phyloP scores from a whole-genome alignment of 805 yeast species.

The Pichia membranifaciens region DNA sequence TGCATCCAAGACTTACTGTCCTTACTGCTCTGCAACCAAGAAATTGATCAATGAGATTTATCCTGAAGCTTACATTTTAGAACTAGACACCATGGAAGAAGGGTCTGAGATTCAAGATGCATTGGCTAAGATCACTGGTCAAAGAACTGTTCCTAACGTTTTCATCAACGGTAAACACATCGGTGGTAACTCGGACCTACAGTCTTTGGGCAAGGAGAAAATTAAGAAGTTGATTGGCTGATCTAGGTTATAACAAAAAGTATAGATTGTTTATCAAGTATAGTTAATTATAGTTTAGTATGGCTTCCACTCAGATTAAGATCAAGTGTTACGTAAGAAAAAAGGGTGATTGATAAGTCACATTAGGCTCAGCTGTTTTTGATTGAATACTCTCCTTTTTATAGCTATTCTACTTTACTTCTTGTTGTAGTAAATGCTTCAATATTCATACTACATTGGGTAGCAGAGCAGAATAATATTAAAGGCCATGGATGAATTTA shows the following conservation, averaged over 20 bases:
- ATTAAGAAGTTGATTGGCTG: conserved; percentile 10
- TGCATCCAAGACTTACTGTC: conserved; percentile 77
- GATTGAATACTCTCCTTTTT: too few species aligned
- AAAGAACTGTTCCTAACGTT: conserved; percentile 89
- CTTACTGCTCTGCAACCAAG: conserved; percentile 53
- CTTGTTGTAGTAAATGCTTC: too few species aligned
- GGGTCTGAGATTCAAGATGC: conserved; percentile 82
- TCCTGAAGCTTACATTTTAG: conserved; percentile 47
- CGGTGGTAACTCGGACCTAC: conserved; percentile 92
- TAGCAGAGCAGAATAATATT: too few species aligned
- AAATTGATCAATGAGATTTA: conserved; percentile 33
- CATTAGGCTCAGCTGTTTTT: too few species aligned
- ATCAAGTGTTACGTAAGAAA: too few species aligned
- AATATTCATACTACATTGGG: too few species aligned
- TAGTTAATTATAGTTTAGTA: too few species aligned
- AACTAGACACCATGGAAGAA: conserved; percentile 51
- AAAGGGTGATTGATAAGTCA: too few species aligned
- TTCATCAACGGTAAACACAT: conserved; percentile 88
- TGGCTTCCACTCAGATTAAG: too few species aligned
- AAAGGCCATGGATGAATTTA: background rate
- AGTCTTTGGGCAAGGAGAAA: conserved; percentile 45
- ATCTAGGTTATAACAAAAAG: background rate
- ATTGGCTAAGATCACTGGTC: conserved; percentile 72
- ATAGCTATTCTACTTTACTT: too few species aligned
- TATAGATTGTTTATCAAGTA: too few species aligned